Evolutionary conservation across 1,284 basidiomycete genomes (phyloP), one percentile per base, ranked within the genome.

Genomic region (Cerrena zonata): DNA sequence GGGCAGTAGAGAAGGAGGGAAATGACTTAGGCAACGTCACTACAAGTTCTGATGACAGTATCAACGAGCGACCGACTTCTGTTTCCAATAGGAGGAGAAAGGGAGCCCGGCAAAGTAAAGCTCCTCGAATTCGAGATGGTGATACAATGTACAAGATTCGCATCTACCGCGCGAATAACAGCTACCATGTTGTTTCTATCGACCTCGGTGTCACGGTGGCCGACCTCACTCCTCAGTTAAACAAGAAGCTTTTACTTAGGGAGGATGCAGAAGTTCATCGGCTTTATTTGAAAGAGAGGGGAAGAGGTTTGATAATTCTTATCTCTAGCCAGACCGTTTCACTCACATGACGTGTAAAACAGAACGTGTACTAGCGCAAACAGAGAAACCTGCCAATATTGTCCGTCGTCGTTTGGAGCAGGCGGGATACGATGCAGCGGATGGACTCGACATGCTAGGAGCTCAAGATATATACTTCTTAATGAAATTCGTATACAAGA

Each of bases 401-500:
- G 87, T 96, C 42, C 79, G 87, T 45, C 79, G 91, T 44, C 78
- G 94, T 45, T 73, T 99, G 47, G 82, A 91, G 58, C 92, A 97
- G 65, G 92, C 93, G 4, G 96, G 96, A 0, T 97, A 94, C 63
- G 89, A 89, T 40, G 78, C 85, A 25, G 76, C 79, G 7, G 96
- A 99, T 65, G 82, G 85, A 13, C 70, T 92, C 5, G 88, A 93
- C 55, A 77, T 86, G 34, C 76, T 97, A 19, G 91, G 89, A 0
- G 80, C 83, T 22, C 88, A 91, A 42, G 91, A 94, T 53, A 74
- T 96, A 53, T 80, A 83, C 2, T 94, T 95, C 63, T 72, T 99
- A 30, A 80, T 94, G 65, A 89, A 88, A 61, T 96, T 98, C 63
- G 84, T 96, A 43, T 93, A 84, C 65, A 88, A 85, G 68, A 86